These are phyloP conservation scores for Amauroascus niger DNA, from an alignment of 2,329 filamentous ascomycete genomes.

Conservation along the genomic window DNA sequence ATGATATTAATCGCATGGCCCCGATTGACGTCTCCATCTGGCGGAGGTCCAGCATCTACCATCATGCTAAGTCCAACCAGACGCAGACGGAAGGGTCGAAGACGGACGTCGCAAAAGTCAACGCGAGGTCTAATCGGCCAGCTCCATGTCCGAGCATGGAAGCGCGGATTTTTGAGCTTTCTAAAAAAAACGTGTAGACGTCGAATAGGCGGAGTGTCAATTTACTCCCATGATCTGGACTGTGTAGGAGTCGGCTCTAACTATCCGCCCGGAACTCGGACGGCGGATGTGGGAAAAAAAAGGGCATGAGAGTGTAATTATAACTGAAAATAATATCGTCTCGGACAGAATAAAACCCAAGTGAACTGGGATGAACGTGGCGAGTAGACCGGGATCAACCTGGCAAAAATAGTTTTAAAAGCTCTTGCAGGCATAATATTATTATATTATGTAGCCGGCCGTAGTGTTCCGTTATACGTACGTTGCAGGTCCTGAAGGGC, in stretches of 20 bases:
- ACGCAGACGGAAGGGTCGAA: not conserved
- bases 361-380: not conserved
- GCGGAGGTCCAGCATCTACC: not conserved
- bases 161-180: no score
- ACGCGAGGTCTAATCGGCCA: not conserved
- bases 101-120: not conserved
- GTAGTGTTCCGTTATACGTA: not conserved
- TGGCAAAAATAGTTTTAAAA: not conserved
- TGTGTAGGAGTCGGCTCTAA: not conserved
- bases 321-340: not conserved
- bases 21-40: conserved; percentile 14
- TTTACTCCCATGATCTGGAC: not conserved
- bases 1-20: conserved; percentile 11
- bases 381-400: not conserved
- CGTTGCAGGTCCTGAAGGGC: not conserved
- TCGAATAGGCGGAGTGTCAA: not conserved
- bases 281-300: not conserved
- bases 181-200: no score
- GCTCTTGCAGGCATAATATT: not conserved
- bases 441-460: not conserved
- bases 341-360: not conserved
- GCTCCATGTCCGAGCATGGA: not conserved
- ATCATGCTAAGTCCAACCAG: not conserved
- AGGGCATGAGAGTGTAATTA: not conserved
- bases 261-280: not conserved